Evolutionary conservation across 345 rosid genomes (phyloP), one percentile per base, ranked within the genome.

Genomic region (Ceriops zippeliana): DNA sequence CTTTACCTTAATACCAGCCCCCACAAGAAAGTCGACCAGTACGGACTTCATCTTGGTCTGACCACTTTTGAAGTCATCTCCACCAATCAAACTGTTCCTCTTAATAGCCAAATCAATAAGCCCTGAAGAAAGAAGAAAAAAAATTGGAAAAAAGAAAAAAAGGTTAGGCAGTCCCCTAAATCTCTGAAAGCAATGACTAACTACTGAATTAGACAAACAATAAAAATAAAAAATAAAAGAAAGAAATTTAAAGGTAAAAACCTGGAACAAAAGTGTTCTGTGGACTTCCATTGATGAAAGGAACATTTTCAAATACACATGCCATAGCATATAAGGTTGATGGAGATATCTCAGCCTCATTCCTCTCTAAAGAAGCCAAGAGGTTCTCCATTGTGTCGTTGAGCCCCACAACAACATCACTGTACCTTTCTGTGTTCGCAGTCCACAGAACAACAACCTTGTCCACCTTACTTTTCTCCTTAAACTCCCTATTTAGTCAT

Each of bases 251-350:
- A 30, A 4, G 6, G 27, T 22, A 72, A 20, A 53, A 67, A 93
- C 98, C 98, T 58, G 99, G 98, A 81, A 95, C 97, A 61, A 95
- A 95, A 65, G 99, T 95, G 85, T 95, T 95, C 67, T 95, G 99
- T 4, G 99, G 97, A 79, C 98, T 90, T 73, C 99, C 99, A 77
- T 95, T 95, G 82, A 95, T 85, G 87, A 91, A 95, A 63, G 99
- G 98, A 67, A 95, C 80, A 68, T 84, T 81, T 80, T 95, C 99
- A 62, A 84, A 82, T 59, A 91, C 81, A 76, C 99, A 91, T 52
- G 99, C 99, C 58, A 95, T 80, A 30, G 89, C 99, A 70, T 73
- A 91, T 81, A 95, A 68, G 69, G 99, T 90, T 47, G 98, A 95
- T 51, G 98, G 99, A 65, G 99, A 95, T 61, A 95, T 89, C 88